Evolutionary conservation across 495 filamentous ascomycete species (phyloP), one percentile per base, ranked within the genome.

Genomic region (Penicillium mononematosum): DNA sequence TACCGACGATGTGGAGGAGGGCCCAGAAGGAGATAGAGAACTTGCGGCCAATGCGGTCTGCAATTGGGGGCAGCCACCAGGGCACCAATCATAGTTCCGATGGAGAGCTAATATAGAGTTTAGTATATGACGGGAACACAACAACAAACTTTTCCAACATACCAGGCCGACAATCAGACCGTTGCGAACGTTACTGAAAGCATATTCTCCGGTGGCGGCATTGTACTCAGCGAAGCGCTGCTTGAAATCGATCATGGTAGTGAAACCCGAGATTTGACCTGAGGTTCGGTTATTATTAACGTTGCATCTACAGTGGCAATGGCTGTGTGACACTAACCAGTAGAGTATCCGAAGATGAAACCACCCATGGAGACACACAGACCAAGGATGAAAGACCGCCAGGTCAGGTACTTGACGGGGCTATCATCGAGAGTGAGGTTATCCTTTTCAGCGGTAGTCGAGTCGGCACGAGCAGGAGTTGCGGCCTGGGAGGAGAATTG

Each of bases 291-390:
- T 34, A 34, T 29, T 34, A 27, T 48, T 39, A 50, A 24, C 48
- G 29, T 48, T 48, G 32, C 46, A 59, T 46, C 24, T 14, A 38
- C 25, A 34, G 24, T 45, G 61, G 44, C 34, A 27, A 50, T 5
- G 27, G 38, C 61, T 50, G 31, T 47, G 58, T 58, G 36, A 38
- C 56, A 64, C 55, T 55, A 71, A 77, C 78, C 79, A 59, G 86
- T 90, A 32, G 88, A 85, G 56, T 88, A 88, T 62, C 88, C 88
- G 60, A 90, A 90, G 56, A 90, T 85, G 68, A 90, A 86, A 58
- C 87, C 87, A 65, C 87, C 87, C 77, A 90, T 86, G 9, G 87
- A 82, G 42, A 80, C 81, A 53, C 80, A 68, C 43, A 83, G 50
- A 51, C 80, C 80, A 59, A 84, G 72, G 55, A 78, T 71, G 58